These are phyloP conservation scores for Microdochium paspali DNA, from an alignment of 2,329 filamentous ascomycete species.

Conservation along the genomic window DNA sequence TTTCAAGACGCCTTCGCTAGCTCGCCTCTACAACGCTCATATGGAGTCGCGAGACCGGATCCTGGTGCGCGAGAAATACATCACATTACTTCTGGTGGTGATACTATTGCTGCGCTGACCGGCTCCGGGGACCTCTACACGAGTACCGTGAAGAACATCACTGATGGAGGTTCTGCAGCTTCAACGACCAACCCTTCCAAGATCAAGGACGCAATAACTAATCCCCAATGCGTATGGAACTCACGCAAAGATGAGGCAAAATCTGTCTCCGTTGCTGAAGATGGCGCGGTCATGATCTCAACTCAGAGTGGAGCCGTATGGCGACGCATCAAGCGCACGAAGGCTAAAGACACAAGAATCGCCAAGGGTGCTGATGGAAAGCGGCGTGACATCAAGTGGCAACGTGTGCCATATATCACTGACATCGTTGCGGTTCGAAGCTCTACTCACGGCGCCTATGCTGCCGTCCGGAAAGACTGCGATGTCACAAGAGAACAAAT, in stretches of 20 bases:
- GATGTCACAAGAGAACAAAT: conserved; percentile 69
- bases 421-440: conserved; percentile 76
- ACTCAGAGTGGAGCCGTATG: conserved; percentile 90
- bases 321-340: conserved; percentile 74
- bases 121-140: conserved; percentile 82
- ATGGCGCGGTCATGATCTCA: conserved; percentile 89
- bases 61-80: conserved; percentile 57
- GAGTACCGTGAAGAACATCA: conserved; percentile 61
- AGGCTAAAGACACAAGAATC: conserved; percentile 57
- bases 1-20: conserved; percentile 61
- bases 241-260: conserved; percentile 77
- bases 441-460: conserved; percentile 83
- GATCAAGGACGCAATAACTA: conserved; percentile 72
- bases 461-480: conserved; percentile 75
- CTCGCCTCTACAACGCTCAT: conserved; percentile 45
- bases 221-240: conserved; percentile 78
- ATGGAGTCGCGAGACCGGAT: conserved; percentile 56
- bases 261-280: conserved; percentile 82
- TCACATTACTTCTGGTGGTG: conserved; percentile 74
- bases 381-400: conserved; percentile 90
- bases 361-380: conserved; percentile 38
- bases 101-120: conserved; percentile 84
- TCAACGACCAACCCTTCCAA: conserved; percentile 92
- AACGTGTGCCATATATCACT: conserved; percentile 79
- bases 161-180: conserved; percentile 48